Evolutionary conservation across 345 rosid species (phyloP).

Genomic region (Corymbia maculata): DNA sequence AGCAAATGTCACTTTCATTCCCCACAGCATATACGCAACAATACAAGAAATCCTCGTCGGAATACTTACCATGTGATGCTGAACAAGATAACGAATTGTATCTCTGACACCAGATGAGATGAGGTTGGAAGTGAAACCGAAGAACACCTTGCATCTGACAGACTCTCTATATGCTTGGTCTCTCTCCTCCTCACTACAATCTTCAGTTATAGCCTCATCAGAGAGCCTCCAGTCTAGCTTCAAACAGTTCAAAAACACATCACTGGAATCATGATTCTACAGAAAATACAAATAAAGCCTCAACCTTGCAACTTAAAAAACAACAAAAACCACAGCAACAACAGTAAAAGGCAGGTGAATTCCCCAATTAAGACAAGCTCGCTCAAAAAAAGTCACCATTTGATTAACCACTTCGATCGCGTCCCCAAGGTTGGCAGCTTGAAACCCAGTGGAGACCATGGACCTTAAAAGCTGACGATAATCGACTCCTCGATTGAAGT

Average conservation of each 20-base stretch:
- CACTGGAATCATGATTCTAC: neutral
- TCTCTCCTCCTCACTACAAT: slow-evolving; percentile 67
- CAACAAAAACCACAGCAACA: neutral
- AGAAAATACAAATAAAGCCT: neutral
- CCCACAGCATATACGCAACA: neutral
- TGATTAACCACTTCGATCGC: slow-evolving; percentile 69
- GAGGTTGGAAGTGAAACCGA: slow-evolving; percentile 96
- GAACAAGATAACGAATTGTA: slow-evolving; percentile 67
- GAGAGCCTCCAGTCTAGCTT: slow-evolving; percentile 93
- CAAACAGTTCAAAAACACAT: slow-evolving; percentile 7
- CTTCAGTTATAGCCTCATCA: slow-evolving; percentile 50
- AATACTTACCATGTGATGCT: slow-evolving; percentile 78
- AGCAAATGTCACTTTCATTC: neutral
- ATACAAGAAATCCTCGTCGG: neutral
- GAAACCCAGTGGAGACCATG: slow-evolving; percentile 83
- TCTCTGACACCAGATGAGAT: slow-evolving; percentile 91
- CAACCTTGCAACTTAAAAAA: neutral
- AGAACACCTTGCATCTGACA: slow-evolving; percentile 74
- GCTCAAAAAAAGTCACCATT: slow-evolving; percentile 43
- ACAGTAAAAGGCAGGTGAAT: neutral
- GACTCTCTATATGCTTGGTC: slow-evolving; percentile 53
- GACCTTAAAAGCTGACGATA: slow-evolving; percentile 52
- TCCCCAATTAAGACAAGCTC: neutral
- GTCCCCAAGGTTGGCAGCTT: slow-evolving; percentile 93
- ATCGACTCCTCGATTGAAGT: slow-evolving; percentile 32